phyloP scores from a whole-genome alignment of 148 eudicot species.

The Diospyros kaki region DNA sequence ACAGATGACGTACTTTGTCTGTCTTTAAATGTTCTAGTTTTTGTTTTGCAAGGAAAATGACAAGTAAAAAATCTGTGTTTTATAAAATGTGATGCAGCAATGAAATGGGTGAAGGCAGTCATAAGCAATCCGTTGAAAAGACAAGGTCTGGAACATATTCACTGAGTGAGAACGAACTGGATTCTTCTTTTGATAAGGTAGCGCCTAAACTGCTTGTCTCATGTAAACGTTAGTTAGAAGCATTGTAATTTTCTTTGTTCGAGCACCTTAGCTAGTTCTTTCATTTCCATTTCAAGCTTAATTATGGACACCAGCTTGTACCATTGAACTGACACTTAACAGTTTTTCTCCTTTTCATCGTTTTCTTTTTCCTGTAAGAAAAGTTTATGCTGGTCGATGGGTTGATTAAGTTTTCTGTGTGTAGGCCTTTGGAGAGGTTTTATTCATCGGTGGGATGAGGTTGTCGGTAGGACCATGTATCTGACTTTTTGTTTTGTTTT shows the following conservation, averaged over 20 bases:
- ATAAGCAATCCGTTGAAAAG: slow-evolving; percentile 28
- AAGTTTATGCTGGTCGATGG: too few relatives aligned
- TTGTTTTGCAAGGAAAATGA: not conserved
- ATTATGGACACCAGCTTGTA: not conserved
- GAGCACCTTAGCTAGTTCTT: not conserved
- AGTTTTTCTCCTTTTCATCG: too few relatives aligned
- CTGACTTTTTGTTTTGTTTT: too few relatives aligned
- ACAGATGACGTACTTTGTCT: not conserved
- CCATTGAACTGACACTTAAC: not conserved
- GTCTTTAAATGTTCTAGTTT: not conserved
- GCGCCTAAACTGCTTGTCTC: slow-evolving; percentile 6
- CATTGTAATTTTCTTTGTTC: not conserved
- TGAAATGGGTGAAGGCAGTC: slow-evolving; percentile 28
- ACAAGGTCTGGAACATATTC: slow-evolving; percentile 24
- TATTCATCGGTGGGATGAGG: too few relatives aligned
- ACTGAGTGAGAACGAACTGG: slow-evolving; percentile 41
- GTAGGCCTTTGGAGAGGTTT: too few relatives aligned
- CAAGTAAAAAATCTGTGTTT: not conserved
- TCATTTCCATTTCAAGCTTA: slow-evolving; percentile 1
- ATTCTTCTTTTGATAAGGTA: slow-evolving; percentile 91
- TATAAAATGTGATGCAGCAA: slow-evolving; percentile 30
- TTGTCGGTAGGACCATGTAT: too few relatives aligned
- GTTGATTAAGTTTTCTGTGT: too few relatives aligned
- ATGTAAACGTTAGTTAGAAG: not conserved
- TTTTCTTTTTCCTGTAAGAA: too few relatives aligned